A percentile compares a stretch with the other conserved stretches of the same genome.
phyloP scores from a whole-genome alignment of 345 rosid species.

The Litchi chinensis region DNA sequence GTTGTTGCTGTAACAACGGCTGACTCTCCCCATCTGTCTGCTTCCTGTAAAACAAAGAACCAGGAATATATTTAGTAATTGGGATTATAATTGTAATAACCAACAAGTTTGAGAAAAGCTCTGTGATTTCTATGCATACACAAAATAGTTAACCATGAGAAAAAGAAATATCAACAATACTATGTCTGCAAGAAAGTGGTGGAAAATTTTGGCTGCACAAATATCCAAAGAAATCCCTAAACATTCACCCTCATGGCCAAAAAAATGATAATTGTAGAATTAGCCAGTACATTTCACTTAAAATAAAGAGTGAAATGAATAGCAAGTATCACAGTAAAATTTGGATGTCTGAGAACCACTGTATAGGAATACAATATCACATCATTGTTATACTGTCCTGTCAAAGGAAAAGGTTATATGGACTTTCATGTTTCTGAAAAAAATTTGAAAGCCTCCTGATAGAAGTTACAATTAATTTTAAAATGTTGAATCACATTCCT shows the following conservation, averaged over 20 bases:
- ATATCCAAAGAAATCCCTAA: neutral
- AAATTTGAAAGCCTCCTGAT: neutral
- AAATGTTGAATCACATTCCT: neutral
- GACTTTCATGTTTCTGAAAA: neutral
- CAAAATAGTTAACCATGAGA: neutral
- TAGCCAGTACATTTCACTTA: neutral
- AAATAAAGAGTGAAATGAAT: neutral
- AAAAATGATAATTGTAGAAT: neutral
- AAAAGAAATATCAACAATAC: neutral
- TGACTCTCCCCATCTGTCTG: slow-evolving; percentile 52
- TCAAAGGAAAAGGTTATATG: neutral
- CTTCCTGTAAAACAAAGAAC: slow-evolving; percentile 37
- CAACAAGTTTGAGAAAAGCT: neutral
- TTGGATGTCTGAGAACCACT: neutral
- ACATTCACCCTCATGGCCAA: neutral
- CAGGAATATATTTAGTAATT: slow-evolving; percentile 3
- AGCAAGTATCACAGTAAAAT: neutral
- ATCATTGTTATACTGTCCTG: neutral
- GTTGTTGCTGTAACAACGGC: slow-evolving; percentile 50
- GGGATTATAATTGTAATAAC: neutral
- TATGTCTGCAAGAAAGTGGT: neutral
- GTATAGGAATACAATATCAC: neutral
- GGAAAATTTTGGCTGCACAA: neutral
- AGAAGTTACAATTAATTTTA: neutral
- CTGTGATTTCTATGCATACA: neutral